Percentiles rank a stretch among this genome's conserved stretches.
Evolutionary conservation across 805 yeast species (phyloP).

Genomic region (Candida alai): DNA sequence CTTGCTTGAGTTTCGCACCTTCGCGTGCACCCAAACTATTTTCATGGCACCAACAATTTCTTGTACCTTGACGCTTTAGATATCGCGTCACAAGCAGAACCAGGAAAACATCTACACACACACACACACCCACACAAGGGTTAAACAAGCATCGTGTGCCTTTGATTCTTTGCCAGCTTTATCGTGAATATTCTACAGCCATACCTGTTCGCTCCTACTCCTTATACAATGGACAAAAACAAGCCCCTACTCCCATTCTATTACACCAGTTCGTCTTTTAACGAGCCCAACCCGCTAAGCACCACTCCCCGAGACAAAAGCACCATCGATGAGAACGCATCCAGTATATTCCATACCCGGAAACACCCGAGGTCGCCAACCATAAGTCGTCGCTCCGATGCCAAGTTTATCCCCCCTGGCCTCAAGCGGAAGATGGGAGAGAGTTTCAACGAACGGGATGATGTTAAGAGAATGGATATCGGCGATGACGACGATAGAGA

Average conservation of each 20-base stretch:
- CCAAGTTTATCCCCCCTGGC: slow-evolving; percentile 20
- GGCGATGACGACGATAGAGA: slow-evolving; percentile 10
- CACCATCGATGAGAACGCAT: slow-evolving; percentile 42
- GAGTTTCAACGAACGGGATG: slow-evolving; percentile 40
- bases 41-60: too few relatives aligned
- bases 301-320: slow-evolving; percentile 38
- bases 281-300: slow-evolving; percentile 29
- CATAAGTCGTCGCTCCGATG: background rate
- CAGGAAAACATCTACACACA: too few relatives aligned
- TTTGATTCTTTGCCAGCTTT: too few relatives aligned
- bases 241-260: slow-evolving; percentile 50
- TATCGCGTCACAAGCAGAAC: too few relatives aligned
- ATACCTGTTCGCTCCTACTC: too few relatives aligned
- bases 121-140: too few relatives aligned
- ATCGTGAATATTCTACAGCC: too few relatives aligned
- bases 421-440: slow-evolving; percentile 41
- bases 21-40: too few relatives aligned
- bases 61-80: too few relatives aligned
- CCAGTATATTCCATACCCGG: slow-evolving; percentile 42
- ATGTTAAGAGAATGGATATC: slow-evolving; percentile 32
- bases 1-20: too few relatives aligned
- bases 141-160: too few relatives aligned
- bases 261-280: slow-evolving; percentile 35
- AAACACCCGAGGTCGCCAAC: slow-evolving; percentile 4
- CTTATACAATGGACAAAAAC: slow-evolving; percentile 27